These are phyloP conservation scores for Rauvolfia tetraphylla DNA, from an alignment of 257 asterid genomes.

Conservation along the genomic window DNA sequence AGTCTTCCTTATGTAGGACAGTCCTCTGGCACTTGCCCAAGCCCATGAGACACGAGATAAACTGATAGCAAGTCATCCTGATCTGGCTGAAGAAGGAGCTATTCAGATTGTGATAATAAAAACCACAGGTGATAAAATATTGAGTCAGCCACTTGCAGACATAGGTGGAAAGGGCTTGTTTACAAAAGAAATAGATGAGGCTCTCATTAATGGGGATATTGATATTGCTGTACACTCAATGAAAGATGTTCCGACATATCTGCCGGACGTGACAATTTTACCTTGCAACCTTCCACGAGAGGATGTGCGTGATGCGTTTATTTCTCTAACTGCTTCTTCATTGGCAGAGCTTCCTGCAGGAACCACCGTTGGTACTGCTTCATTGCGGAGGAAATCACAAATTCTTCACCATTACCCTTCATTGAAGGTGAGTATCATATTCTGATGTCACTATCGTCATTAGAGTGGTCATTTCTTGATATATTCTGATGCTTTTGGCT, in stretches of 20 bases:
- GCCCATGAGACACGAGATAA: slow-evolving; percentile 87
- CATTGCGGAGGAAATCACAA: slow-evolving; percentile 91
- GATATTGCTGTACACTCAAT: slow-evolving; percentile 98
- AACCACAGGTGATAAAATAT: slow-evolving; percentile 89
- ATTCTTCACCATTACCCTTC: slow-evolving; percentile 82
- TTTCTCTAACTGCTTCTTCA: slow-evolving; percentile 69
- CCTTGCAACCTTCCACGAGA: slow-evolving; percentile 98
- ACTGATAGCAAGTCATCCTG: slow-evolving; percentile 67
- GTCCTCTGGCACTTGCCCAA: slow-evolving; percentile 98
- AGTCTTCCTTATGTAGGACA: slow-evolving; percentile 52
- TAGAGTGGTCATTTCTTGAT: background rate
- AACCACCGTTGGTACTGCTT: slow-evolving; percentile 87
- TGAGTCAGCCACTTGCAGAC: slow-evolving; percentile 94
- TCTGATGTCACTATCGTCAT: background rate
- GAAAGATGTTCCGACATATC: slow-evolving; percentile 98
- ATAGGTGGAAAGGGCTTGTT: slow-evolving; percentile 98
- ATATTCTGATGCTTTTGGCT: background rate
- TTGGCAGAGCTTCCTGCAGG: slow-evolving; percentile 84
- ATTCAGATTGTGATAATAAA: slow-evolving; percentile 79
- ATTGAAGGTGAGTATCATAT: slow-evolving; percentile 44
- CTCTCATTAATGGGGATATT: slow-evolving; percentile 75
- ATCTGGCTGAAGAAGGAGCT: slow-evolving; percentile 89
- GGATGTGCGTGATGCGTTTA: slow-evolving; percentile 95
- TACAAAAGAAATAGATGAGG: slow-evolving; percentile 96
- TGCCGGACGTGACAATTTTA: slow-evolving; percentile 69